Conservation (phyloP, 2,329 filamentous ascomycete species). For the Ceratocystis eucalypticola region DNA sequence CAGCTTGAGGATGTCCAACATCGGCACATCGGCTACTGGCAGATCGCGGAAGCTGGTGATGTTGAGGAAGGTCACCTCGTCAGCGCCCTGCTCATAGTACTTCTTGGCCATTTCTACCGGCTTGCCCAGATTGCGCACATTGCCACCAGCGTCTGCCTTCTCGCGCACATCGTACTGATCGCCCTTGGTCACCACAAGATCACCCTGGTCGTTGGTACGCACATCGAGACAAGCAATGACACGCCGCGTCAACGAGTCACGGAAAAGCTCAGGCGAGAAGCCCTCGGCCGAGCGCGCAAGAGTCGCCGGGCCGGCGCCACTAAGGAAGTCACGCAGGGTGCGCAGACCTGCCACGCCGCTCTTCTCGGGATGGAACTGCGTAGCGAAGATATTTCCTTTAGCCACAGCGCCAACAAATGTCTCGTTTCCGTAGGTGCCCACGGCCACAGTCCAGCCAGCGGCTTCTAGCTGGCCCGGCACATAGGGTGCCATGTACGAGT, state of each 20-base stretch:
- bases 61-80: constrained; percentile 95
- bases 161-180: constrained; percentile 98
- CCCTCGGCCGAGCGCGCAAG: constrained; percentile 18
- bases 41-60: constrained; percentile 97
- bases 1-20: constrained; percentile 82
- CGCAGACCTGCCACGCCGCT: constrained; percentile 79
- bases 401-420: constrained; percentile 85
- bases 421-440: constrained; percentile 73
- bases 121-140: constrained; percentile 86
- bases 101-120: constrained; percentile 85
- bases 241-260: constrained; percentile 71
- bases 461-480: constrained; percentile 57
- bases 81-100: constrained; percentile 93
- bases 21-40: constrained; percentile 79
- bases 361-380: constrained; percentile 97
- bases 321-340: constrained; percentile 72
- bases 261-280: constrained; percentile 23
- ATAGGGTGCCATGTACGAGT: constrained; percentile 82
- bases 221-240: constrained; percentile 96
- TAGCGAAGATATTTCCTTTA: constrained; percentile 72
- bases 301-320: constrained; percentile 43
- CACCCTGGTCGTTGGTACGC: constrained; percentile 81
- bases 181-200: constrained; percentile 94
- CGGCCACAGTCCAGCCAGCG: constrained; percentile 85
- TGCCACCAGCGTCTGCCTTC: constrained; percentile 49